Evolutionary conservation across 495 filamentous ascomycete genomes (phyloP).

Genomic region (Lophiostoma macrostomum): DNA sequence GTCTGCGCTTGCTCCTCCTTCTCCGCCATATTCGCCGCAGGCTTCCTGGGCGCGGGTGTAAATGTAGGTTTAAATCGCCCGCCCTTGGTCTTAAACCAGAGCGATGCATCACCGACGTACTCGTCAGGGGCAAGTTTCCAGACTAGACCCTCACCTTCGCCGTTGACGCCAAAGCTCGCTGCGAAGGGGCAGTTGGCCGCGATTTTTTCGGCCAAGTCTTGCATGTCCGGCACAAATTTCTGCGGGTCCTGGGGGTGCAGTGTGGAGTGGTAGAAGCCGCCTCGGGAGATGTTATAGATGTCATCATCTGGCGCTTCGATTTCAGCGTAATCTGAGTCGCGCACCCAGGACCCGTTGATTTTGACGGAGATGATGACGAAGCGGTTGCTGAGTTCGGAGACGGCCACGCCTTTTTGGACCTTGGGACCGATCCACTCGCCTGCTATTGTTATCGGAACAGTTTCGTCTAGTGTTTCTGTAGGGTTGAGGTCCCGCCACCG

Average conservation of each 20-base stretch:
- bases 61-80: slow-evolving; percentile 30
- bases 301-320: slow-evolving; percentile 26
- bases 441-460: slow-evolving; percentile 34
- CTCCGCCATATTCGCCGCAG: background rate
- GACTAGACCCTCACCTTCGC: slow-evolving; percentile 42
- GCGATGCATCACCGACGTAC: slow-evolving; percentile 4
- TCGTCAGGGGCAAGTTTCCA: slow-evolving; percentile 41
- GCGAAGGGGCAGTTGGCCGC: slow-evolving; percentile 39
- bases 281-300: slow-evolving; percentile 42
- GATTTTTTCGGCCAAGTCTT: slow-evolving; percentile 29
- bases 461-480: slow-evolving; percentile 7
- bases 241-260: slow-evolving; percentile 27
- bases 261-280: slow-evolving; percentile 27
- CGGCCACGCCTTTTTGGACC: slow-evolving; percentile 39
- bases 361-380: slow-evolving; percentile 39
- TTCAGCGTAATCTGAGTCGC: slow-evolving; percentile 31
- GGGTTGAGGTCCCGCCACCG: slow-evolving; percentile 30
- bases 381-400: slow-evolving; percentile 30
- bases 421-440: slow-evolving; percentile 43
- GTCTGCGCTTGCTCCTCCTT: slow-evolving; percentile 11
- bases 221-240: slow-evolving; percentile 17
- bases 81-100: slow-evolving; percentile 43
- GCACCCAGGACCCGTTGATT: slow-evolving; percentile 36
- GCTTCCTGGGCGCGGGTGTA: slow-evolving; percentile 22
- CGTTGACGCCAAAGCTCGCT: slow-evolving; percentile 31